A percentile compares a stretch with the other conserved stretches of the same genome.
Conservation (phyloP, 768 basidiomycete species). For the Termitomyces sp. region DNA sequence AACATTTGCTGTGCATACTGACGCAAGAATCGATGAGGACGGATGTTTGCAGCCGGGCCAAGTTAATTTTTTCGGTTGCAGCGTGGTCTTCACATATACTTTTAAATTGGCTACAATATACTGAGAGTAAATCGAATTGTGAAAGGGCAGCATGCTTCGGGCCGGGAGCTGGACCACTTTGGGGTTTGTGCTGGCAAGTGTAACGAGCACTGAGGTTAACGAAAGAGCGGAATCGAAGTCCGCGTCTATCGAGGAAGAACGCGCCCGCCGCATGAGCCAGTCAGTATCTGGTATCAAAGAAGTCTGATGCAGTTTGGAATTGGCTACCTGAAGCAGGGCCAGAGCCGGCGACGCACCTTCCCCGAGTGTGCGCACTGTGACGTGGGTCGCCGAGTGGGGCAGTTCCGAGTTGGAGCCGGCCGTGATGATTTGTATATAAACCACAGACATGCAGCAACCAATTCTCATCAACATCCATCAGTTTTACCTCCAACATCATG, state of each 20-base stretch:
- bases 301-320: conserved; percentile 5
- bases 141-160: not conserved
- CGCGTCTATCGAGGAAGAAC: conserved; percentile 1
- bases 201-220: conserved; percentile 3
- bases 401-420: conserved; percentile 10
- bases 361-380: conserved; percentile 1
- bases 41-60: not conserved
- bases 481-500: conserved; percentile 7
- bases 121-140: not conserved
- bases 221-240: conserved; percentile 13
- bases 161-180: not conserved
- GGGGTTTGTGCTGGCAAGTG: not conserved
- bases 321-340: not conserved
- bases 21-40: conserved; percentile 3
- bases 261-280: not conserved
- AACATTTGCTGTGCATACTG: not conserved
- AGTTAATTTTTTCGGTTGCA: conserved; percentile 6
- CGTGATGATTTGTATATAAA: conserved; percentile 8
- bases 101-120: conserved; percentile 8
- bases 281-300: not conserved
- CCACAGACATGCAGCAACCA: conserved; percentile 3
- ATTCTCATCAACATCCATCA: not conserved
- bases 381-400: not conserved
- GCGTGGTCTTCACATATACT: conserved; percentile 4
- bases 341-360: conserved; percentile 9